A percentile compares a stretch with the other conserved stretches of the same genome.
Conservation (phyloP, 139 green algal species). For the Raphidocelis subcapitata region DNA sequence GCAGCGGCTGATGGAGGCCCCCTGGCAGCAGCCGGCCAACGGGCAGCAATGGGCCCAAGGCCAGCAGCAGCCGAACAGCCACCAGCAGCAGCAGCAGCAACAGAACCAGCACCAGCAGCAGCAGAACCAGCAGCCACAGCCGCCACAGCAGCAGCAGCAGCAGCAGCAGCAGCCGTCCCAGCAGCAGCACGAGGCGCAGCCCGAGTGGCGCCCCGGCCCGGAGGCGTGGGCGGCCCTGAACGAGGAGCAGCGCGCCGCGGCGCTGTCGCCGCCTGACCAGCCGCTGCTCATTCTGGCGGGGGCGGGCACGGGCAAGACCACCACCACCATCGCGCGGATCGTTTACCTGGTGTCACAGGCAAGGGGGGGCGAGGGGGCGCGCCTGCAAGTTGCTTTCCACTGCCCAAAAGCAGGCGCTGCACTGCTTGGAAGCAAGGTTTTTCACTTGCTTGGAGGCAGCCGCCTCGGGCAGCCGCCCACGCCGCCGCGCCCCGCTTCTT, state of each 20-base stretch:
- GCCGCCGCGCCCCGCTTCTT: too few species aligned
- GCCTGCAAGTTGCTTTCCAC: too few species aligned
- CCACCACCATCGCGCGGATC: constrained; percentile 22
- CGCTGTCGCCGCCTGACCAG: not conserved
- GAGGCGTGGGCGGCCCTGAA: constrained; percentile 6
- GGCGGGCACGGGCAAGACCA: constrained; percentile 38
- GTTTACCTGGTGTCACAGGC: constrained; percentile 22
- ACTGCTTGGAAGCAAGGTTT: too few species aligned
- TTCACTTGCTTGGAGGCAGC: too few species aligned
- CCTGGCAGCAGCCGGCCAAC: too few species aligned
- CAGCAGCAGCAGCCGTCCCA: not conserved
- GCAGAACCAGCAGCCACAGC: not conserved
- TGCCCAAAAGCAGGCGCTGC: too few species aligned
- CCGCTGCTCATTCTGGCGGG: constrained; percentile 27
- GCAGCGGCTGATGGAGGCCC: too few species aligned
- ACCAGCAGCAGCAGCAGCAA: constrained; percentile 4
- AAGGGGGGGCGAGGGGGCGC: too few species aligned
- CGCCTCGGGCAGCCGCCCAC: too few species aligned
- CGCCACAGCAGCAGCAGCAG: not conserved
- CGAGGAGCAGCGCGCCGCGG: constrained; percentile 18
- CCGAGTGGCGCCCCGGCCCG: not conserved
- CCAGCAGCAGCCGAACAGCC: not conserved
- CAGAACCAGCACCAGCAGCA: not conserved
- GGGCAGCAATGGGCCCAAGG: not conserved
- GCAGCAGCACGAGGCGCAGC: constrained; percentile 4